These are phyloP conservation scores for Vitis hybrid DNA, from an alignment of 177 flowering plant genomes.

Conservation along the genomic window DNA sequence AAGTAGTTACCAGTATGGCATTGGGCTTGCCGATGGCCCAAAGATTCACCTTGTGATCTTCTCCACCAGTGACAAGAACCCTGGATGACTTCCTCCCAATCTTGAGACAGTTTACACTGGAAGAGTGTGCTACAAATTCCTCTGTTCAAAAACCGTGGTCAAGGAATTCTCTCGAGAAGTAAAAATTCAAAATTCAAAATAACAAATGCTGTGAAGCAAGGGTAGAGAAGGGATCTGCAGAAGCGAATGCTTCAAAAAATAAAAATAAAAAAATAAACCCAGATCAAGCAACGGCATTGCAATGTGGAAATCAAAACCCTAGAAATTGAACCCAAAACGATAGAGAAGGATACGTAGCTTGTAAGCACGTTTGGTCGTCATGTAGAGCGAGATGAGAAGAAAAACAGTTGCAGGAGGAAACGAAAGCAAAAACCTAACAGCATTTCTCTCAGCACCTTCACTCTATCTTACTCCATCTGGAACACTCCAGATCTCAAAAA, in stretches of 20 bases:
- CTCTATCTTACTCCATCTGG: slow-evolving; percentile 7
- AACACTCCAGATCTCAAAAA: slow-evolving; percentile 24
- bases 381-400: slow-evolving; percentile 9
- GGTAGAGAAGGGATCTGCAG: background rate
- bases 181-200: background rate
- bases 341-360: slow-evolving; percentile 89
- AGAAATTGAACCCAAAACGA: background rate
- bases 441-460: background rate
- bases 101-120: slow-evolving; percentile 86
- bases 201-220: background rate
- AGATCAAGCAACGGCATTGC: background rate
- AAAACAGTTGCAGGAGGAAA: background rate
- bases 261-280: too few relatives aligned
- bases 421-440: slow-evolving; percentile 22
- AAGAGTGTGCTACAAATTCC: slow-evolving; percentile 95
- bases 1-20: slow-evolving; percentile 69
- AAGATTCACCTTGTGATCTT: slow-evolving; percentile 96
- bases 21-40: slow-evolving; percentile 99
- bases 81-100: slow-evolving; percentile 95
- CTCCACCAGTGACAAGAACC: slow-evolving; percentile 97
- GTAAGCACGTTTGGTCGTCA: slow-evolving; percentile 91
- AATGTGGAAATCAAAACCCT: background rate
- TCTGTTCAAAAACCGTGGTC: slow-evolving; percentile 41
- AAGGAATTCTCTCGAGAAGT: slow-evolving; percentile 18
- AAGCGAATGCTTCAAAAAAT: background rate